Evolutionary conservation across 2,329 filamentous ascomycete species (phyloP).

Genomic region (Neofusicoccum kwambonambiense): DNA sequence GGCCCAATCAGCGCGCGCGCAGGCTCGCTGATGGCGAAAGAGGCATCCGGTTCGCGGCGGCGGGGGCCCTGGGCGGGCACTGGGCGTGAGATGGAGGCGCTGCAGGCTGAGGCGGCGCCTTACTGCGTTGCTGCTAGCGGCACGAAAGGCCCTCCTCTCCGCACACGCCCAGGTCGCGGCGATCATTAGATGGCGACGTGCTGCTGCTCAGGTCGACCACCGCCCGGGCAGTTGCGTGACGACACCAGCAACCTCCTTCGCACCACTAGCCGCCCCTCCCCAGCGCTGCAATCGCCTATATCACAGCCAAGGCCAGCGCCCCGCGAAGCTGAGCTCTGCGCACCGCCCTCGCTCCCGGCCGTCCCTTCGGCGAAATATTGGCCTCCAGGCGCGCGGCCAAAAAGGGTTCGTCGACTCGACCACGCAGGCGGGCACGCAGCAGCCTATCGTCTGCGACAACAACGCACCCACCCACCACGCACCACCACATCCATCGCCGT

Average conservation of each 20-base stretch:
- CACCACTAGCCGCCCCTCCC: background rate
- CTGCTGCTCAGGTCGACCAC: background rate
- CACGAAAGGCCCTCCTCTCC: constrained; percentile 10
- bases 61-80: background rate
- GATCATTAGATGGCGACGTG: constrained; percentile 2
- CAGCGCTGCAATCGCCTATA: background rate
- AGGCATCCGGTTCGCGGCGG: background rate
- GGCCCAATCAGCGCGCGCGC: constrained; percentile 3
- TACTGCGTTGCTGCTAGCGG: constrained; percentile 13
- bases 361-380: constrained; percentile 14
- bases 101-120: constrained; percentile 11
- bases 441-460: constrained; percentile 10
- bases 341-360: background rate
- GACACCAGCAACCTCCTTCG: constrained; percentile 2
- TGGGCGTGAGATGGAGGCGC: constrained; percentile 14
- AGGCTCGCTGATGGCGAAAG: background rate
- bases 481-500: background rate
- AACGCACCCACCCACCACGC: constrained; percentile 12
- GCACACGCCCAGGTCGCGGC: background rate
- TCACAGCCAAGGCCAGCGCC: background rate
- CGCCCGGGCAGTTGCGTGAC: background rate
- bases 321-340: background rate
- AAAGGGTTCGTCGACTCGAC: constrained; percentile 12
- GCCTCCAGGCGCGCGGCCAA: constrained; percentile 6
- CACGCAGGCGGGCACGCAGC: constrained; percentile 6